Base-by-base conservation (phyloP, 2,329 filamentous ascomycete genomes). In the Aspergillus quadrilineatus region DNA sequence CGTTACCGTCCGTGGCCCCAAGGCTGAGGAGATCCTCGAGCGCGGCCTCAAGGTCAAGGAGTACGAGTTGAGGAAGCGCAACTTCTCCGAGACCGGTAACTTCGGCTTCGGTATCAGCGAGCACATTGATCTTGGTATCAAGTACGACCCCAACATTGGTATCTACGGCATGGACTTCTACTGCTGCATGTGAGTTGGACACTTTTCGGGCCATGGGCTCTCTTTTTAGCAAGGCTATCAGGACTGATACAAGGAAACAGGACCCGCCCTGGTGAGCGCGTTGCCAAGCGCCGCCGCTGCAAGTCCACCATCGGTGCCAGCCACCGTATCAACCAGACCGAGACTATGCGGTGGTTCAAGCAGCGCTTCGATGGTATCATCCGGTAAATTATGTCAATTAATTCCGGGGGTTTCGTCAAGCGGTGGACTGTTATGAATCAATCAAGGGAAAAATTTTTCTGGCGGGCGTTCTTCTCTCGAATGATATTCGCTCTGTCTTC, bases 111-210 rank as follows among this genome's bases (percentile, higher is more conserved):
- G 94, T 85, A 99, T 99, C 85, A 92, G 86, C 84, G 94, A 99
- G 85, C 94, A 99, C 89, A 99, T 99, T 82, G 94, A 99, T 87
- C 86, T 99, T 75, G 94, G 94, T 76, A 99, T 99, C 90, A 99
- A 99, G 89, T 97, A 97, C 85, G 92, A 97, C 84, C 92, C 92
- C 66, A 89, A 86, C 65, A 97, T 97, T 72, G 92, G 92, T 88
- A 97, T 97, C 80, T 97, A 96, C 86, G 92, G 94, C 79, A 99
- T 99, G 94, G 94, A 99, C 84, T 99, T 99, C 84, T 99, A 97
- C 89, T 92, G 89, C 90, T 97, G 93, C 91, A 99, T 99, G 94
- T 86, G 73, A 80, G 84, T 83, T 50, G 56, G 47, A 39, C 30
- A 44, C 15, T 32, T 37, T 47, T 46, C 12, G 34, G 34, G 34